phyloP scores from a whole-genome alignment of 2,329 filamentous ascomycete species.

The Fusarium brachygibbosum region DNA sequence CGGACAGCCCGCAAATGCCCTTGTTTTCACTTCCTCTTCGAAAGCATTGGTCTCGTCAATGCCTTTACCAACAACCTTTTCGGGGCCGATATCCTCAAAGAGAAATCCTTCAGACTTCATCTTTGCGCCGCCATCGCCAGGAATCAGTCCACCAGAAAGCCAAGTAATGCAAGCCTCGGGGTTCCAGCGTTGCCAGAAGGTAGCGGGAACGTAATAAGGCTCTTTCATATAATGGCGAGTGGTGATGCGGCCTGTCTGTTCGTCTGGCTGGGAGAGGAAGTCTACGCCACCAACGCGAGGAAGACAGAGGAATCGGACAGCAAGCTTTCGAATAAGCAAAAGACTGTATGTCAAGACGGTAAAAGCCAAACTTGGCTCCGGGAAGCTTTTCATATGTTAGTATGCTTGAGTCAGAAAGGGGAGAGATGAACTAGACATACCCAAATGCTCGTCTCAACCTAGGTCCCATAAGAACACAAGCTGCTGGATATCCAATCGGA shows the following conservation, averaged over 20 bases:
- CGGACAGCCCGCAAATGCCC: conserved; percentile 60
- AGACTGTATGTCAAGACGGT: conserved; percentile 60
- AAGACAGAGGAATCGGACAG: conserved; percentile 69
- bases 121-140: conserved; percentile 56
- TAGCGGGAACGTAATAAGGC: conserved; percentile 74
- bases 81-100: conserved; percentile 73
- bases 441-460: conserved; percentile 74
- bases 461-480: conserved; percentile 73
- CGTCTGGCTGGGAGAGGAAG: conserved; percentile 63
- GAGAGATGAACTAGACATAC: conserved; percentile 56
- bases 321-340: conserved; percentile 66
- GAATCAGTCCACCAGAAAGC: conserved; percentile 60
- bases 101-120: conserved; percentile 65
- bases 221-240: conserved; percentile 68
- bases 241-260: conserved; percentile 66
- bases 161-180: conserved; percentile 65
- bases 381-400: conserved; percentile 54
- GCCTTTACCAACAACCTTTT: conserved; percentile 65
- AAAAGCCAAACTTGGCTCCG: conserved; percentile 58
- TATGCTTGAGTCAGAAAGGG: background rate
- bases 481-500: conserved; percentile 62
- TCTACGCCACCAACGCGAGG: conserved; percentile 65
- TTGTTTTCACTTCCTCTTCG: conserved; percentile 51
- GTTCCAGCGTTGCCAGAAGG: conserved; percentile 73
- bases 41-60: conserved; percentile 56